phyloP scores from a whole-genome alignment of 805 yeast species.

The Isabelozyma pseudorhagii region DNA sequence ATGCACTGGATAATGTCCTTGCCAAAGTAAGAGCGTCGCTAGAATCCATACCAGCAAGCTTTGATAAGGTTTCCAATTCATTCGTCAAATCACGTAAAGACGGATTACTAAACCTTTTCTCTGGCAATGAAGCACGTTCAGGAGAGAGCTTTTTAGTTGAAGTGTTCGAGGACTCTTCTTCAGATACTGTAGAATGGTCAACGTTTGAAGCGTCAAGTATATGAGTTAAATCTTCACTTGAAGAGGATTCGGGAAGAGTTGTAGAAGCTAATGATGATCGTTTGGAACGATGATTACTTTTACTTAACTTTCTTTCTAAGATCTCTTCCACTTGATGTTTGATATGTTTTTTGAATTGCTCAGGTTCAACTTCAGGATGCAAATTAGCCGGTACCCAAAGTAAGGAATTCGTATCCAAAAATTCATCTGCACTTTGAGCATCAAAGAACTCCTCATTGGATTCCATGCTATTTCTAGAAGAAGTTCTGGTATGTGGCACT shows the following conservation, averaged over 20 bases:
- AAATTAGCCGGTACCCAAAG: constrained; percentile 95
- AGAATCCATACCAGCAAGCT: constrained; percentile 73
- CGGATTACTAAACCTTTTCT: constrained; percentile 42
- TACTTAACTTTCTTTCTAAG: constrained; percentile 34
- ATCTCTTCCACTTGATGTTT: constrained; percentile 55
- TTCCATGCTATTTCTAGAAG: constrained; percentile 1
- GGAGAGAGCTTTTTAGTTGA: neutral
- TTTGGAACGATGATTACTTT: constrained; percentile 22
- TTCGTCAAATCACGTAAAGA: constrained; percentile 69
- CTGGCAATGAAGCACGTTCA: constrained; percentile 1
- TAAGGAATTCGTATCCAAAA: constrained; percentile 42
- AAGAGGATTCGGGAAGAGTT: constrained; percentile 4
- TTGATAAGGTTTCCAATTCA: constrained; percentile 72
- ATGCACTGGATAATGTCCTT: constrained; percentile 68
- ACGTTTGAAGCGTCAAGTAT: neutral
- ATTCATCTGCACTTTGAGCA: constrained; percentile 17
- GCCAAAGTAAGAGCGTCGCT: constrained; percentile 83
- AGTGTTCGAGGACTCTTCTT: constrained; percentile 1
- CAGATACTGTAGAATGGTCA: neutral
- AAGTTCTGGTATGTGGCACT: neutral
- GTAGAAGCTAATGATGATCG: constrained; percentile 19
- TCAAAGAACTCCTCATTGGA: constrained; percentile 13
- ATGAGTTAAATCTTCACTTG: neutral
- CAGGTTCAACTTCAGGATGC: constrained; percentile 95
- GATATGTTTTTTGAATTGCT: constrained; percentile 68